Conservation (phyloP, 139 green algal genomes). For the Ulvella scutata region DNA sequence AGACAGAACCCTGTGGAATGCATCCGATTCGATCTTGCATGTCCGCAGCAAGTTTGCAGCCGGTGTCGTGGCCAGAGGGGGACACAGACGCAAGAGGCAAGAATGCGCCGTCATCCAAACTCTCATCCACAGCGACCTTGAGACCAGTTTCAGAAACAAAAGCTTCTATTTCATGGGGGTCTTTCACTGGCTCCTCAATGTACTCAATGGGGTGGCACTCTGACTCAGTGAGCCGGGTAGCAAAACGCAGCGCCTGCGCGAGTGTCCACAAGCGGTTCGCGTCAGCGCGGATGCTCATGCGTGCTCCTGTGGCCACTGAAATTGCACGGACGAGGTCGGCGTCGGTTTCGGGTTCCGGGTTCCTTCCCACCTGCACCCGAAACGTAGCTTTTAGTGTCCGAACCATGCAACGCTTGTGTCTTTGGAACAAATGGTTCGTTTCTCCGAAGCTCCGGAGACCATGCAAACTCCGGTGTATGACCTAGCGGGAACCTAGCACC, state of each 20-base stretch:
- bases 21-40: neutral
- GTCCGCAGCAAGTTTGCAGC: neutral
- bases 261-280: conserved; percentile 79
- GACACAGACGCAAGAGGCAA: neutral
- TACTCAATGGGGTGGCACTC: conserved; percentile 36
- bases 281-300: conserved; percentile 59
- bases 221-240: neutral
- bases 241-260: conserved; percentile 46
- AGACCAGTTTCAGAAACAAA: conserved; percentile 43
- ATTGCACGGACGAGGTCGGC: conserved; percentile 48
- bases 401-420: too few relatives aligned
- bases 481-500: too few relatives aligned
- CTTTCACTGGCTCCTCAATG: conserved; percentile 66
- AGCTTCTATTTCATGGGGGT: conserved; percentile 28
- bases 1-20: conserved; percentile 13
- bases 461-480: too few relatives aligned
- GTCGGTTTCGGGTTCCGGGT: conserved; percentile 40
- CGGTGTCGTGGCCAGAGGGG: neutral
- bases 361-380: conserved; percentile 31
- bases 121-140: conserved; percentile 69
- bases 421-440: too few relatives aligned
- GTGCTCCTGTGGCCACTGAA: conserved; percentile 29
- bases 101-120: conserved; percentile 48
- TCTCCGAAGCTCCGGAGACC: too few relatives aligned
- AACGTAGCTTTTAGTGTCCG: too few relatives aligned